Percentiles rank a stretch among this genome's conserved stretches.
Evolutionary conservation across 2,329 filamentous ascomycete species (phyloP).

Genomic region (Eurotiales sp.): DNA sequence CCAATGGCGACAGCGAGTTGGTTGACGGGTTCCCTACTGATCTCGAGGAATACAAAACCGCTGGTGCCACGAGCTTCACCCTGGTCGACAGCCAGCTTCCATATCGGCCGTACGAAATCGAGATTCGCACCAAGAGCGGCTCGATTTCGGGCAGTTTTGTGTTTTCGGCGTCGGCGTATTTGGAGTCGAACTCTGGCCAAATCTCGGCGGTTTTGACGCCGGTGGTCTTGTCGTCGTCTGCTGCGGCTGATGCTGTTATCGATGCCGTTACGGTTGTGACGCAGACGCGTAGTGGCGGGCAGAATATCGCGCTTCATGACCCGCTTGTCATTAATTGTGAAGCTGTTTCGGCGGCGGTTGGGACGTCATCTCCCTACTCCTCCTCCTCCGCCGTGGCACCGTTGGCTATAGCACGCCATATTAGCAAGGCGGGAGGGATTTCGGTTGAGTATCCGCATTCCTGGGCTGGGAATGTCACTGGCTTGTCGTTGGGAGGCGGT

Average conservation of each 20-base stretch:
- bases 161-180: constrained; percentile 46
- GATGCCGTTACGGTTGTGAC: constrained; percentile 7
- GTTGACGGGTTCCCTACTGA: constrained; percentile 4
- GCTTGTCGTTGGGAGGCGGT: constrained; percentile 15
- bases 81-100: constrained; percentile 8
- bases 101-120: constrained; percentile 24
- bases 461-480: constrained; percentile 29
- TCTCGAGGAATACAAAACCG: background rate
- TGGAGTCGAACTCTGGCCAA: constrained; percentile 44
- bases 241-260: background rate
- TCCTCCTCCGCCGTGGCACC: background rate
- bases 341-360: no score
- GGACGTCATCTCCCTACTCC: no score
- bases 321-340: constrained; percentile 16
- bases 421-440: constrained; percentile 21
- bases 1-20: constrained; percentile 3
- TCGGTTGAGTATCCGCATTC: constrained; percentile 25
- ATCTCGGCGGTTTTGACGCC: constrained; percentile 6
- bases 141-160: constrained; percentile 41
- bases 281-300: constrained; percentile 16
- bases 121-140: constrained; percentile 27
- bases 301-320: constrained; percentile 19
- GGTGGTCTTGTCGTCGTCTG: constrained; percentile 1
- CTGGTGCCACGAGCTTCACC: background rate
- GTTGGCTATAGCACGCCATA: constrained; percentile 18